A percentile compares a stretch with the other conserved stretches of the same genome.
Evolutionary conservation across 192 early-diverging fungal species (phyloP).

Genomic region (Backusella australiensis): DNA sequence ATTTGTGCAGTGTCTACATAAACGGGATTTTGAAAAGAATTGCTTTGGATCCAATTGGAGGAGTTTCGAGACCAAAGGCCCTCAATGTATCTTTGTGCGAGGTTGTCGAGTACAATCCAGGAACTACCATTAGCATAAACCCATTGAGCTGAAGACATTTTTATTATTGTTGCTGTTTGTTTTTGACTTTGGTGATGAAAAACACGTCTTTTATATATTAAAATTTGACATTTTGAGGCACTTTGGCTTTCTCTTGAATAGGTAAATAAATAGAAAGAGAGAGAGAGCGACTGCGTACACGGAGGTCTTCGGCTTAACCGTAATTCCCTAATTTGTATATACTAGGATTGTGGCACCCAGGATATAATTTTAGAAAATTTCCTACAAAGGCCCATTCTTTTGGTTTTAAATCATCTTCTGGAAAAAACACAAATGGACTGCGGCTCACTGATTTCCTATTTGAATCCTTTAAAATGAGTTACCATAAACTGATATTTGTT

Average conservation of each 20-base stretch:
- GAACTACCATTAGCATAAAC: neutral
- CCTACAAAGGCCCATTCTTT: no score
- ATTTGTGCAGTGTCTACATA: neutral
- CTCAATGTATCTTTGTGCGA: neutral
- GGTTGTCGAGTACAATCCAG: neutral
- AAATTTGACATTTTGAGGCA: neutral
- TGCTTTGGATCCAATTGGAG: neutral
- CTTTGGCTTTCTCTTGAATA: neutral
- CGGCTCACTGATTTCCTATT: neutral
- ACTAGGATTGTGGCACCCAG: neutral
- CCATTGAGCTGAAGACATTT: neutral
- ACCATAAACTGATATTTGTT: neutral
- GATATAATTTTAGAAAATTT: no score
- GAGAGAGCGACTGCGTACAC: neutral
- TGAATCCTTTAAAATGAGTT: neutral
- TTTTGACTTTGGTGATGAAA: neutral
- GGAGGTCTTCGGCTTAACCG: neutral
- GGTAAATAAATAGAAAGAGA: neutral
- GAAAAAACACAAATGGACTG: neutral
- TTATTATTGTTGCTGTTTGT: neutral
- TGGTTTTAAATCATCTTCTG: no score
- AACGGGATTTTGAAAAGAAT: neutral
- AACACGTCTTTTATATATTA: neutral
- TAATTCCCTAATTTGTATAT: neutral
- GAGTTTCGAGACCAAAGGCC: constrained; percentile 3